Percentiles rank a stretch among this genome's conserved stretches.
Conservation (phyloP, 2,329 filamentous ascomycete species). For the Pseudogymnoascus sp. region DNA sequence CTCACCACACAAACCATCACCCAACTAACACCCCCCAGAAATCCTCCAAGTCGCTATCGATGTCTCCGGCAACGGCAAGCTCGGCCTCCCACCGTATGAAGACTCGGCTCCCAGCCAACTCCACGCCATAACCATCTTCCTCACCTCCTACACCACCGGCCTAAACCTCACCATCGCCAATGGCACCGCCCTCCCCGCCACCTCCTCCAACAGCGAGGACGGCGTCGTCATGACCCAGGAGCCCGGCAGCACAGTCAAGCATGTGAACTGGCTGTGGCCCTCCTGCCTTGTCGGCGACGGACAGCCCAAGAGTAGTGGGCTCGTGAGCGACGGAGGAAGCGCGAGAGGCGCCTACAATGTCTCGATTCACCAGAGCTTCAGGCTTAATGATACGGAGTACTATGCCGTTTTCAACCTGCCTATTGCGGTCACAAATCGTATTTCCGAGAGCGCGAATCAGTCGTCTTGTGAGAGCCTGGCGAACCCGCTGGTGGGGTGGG, state of each 20-base stretch:
- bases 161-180: constrained; percentile 65
- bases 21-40: constrained; percentile 25
- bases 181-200: constrained; percentile 39
- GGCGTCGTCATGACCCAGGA: constrained; percentile 59
- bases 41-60: constrained; percentile 59
- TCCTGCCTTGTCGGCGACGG: constrained; percentile 59
- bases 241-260: constrained; percentile 62
- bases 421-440: constrained; percentile 60
- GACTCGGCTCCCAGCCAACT: constrained; percentile 49
- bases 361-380: constrained; percentile 64
- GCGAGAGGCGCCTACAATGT: constrained; percentile 37
- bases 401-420: constrained; percentile 68
- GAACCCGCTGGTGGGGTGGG: not conserved
- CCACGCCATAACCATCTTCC: constrained; percentile 59
- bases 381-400: constrained; percentile 54
- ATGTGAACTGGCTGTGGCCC: constrained; percentile 67
- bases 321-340: constrained; percentile 8
- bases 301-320: constrained; percentile 30
- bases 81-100: constrained; percentile 51
- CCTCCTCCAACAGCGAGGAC: constrained; percentile 44
- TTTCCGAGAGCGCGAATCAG: constrained; percentile 27
- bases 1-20: constrained; percentile 11
- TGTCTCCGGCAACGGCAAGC: constrained; percentile 56
- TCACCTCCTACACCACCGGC: constrained; percentile 55
- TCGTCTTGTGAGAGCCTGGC: not conserved